A percentile compares a stretch with the other conserved stretches of the same genome.
Evolutionary conservation across 371 early-diverging fungal genomes (phyloP).

Genomic region (Syncephalastrum contaminatum): DNA sequence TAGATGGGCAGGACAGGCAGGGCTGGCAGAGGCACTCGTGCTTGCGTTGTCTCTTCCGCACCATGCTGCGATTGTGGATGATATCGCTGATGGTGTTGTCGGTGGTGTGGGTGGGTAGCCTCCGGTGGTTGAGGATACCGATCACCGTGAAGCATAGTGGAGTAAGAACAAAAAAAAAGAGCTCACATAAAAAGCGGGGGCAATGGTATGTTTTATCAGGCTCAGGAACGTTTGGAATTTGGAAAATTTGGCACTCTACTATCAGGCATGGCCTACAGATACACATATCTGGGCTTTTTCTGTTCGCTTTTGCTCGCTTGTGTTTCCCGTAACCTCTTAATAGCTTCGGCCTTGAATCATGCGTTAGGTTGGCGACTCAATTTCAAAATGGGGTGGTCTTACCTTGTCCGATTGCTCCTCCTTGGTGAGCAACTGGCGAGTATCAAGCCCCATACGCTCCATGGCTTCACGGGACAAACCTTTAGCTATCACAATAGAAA

Average conservation of each 20-base stretch:
- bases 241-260: slow-evolving; percentile 1
- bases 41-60: too few species aligned
- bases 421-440: slow-evolving; percentile 15
- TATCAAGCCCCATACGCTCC: slow-evolving; percentile 30
- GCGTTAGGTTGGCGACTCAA: background rate
- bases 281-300: slow-evolving; percentile 40
- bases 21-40: too few species aligned
- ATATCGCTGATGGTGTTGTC: too few species aligned
- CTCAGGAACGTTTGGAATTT: slow-evolving; percentile 4
- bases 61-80: too few species aligned
- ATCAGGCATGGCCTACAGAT: slow-evolving; percentile 23
- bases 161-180: too few species aligned
- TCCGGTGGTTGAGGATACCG: too few species aligned
- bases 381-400: slow-evolving; percentile 2
- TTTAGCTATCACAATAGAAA: slow-evolving; percentile 4
- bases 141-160: too few species aligned
- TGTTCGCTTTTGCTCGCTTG: slow-evolving; percentile 14
- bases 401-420: slow-evolving; percentile 40
- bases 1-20: too few species aligned
- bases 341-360: slow-evolving; percentile 24
- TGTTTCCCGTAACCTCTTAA: slow-evolving; percentile 22
- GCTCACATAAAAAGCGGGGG: too few species aligned
- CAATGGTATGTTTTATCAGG: background rate
- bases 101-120: too few species aligned
- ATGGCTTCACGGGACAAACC: slow-evolving; percentile 36